Base-by-base conservation (phyloP, 2,329 filamentous ascomycete genomes). In the Ophiostoma tasmaniense region DNA sequence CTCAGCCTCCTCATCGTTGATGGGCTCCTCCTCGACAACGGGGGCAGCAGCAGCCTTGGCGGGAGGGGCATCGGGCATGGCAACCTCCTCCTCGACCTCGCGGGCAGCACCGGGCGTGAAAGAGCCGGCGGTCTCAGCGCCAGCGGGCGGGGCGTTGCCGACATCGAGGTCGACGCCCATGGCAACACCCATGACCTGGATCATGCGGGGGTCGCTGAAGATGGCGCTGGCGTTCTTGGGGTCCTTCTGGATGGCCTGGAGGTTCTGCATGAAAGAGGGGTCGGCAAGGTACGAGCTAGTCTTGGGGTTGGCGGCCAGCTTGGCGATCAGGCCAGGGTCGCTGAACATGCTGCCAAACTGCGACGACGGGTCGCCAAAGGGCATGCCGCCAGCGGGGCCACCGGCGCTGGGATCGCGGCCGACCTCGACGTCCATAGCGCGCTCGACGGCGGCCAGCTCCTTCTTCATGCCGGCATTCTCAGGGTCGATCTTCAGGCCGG, bases 241-340 rank as follows among this genome's bases (percentile, higher is more conserved):
- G 81, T 97, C 95, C 73, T 88, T 83, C 80, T 90, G 88, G 72
- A 98, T 82, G 66, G 87, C 84, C 79, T 95, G 89, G 70, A 99
- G 84, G 81, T 97, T 98, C 73, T 84, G 81, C 90, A 99, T 96
- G 81, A 99, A 99, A 35, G 87, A 82, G 11, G 89, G 85, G 76
- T 99, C 95, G 70, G 87, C 89, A 39, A 99, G 88, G 75, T 90
- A 87, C 14, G 83, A 78, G 73, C 90, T 89, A 13, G 96, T 99
- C 87, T 98, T 98, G 72, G 96, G 95, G 83, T 98, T 98, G 75
- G 81, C 86, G 72, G 93, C 93, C 70, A 99, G 89, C 83, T 99
- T 99, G 78, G 92, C 86, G 72, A 96, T 84, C 73, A 99, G 82
- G 76, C 93, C 87, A 22, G 95, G 95, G 78, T 99, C 96, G 78